These are phyloP conservation scores for Ceratobasidium sp. DNA, from an alignment of 1,284 basidiomycete genomes.

Conservation along the genomic window DNA sequence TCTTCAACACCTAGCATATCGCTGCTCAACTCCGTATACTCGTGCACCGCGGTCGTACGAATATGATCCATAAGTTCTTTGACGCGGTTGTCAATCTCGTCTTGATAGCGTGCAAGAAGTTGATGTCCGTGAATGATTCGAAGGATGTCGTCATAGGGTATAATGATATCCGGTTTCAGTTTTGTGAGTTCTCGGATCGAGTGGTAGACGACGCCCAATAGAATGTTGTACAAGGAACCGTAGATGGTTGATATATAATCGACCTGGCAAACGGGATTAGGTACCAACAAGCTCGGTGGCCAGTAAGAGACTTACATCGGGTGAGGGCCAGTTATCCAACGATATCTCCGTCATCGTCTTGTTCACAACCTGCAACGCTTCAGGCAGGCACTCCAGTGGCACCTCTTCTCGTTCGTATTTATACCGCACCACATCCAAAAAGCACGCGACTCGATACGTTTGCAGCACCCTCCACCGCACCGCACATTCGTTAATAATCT, in stretches of 20 bases:
- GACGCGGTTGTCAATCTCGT: conserved; percentile 74
- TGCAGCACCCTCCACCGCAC: conserved; percentile 89
- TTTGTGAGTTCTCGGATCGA: conserved; percentile 80
- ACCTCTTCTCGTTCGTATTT: conserved; percentile 92
- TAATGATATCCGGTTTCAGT: conserved; percentile 76
- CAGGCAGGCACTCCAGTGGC: conserved; percentile 93
- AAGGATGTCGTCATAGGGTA: conserved; percentile 73
- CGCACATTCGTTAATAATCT: conserved; percentile 89
- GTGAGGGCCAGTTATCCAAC: conserved; percentile 81
- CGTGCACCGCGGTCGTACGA: conserved; percentile 74
- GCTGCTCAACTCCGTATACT: conserved; percentile 76
- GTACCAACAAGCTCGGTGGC: not conserved
- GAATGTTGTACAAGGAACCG: conserved; percentile 85
- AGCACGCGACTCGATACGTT: conserved; percentile 82
- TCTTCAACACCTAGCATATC: conserved; percentile 68
- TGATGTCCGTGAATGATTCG: conserved; percentile 79
- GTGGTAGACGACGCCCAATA: conserved; percentile 88
- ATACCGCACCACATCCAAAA: conserved; percentile 87
- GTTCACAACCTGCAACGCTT: conserved; percentile 81
- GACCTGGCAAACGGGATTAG: conserved; percentile 58
- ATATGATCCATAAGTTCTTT: conserved; percentile 79
- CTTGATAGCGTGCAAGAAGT: conserved; percentile 74
- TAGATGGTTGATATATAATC: conserved; percentile 77
- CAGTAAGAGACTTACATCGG: conserved; percentile 74
- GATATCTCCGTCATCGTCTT: conserved; percentile 78